Evolutionary conservation across 1,284 basidiomycete species (phyloP), one percentile per base, ranked within the genome.

Genomic region (Leucoagaricus sp.): DNA sequence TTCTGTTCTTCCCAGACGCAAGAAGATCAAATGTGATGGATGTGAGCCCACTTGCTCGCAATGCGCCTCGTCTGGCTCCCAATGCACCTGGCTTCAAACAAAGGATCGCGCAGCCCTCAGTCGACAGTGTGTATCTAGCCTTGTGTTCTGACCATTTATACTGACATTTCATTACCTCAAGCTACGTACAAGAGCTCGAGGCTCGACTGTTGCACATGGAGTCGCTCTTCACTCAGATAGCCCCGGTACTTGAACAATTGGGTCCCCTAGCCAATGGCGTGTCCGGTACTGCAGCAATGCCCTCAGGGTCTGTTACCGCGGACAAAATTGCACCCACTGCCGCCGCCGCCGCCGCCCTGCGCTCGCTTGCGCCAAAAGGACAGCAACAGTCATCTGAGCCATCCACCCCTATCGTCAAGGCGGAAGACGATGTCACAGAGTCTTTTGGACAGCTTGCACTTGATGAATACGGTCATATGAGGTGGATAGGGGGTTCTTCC

Each of bases 401-500:
- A 49, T 57, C 67, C 63, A 55, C 66, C 50, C 51, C 77, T 58
- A 78, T 77, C 59, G 75, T 82, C 68, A 90, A 86, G 75, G 78
- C 82, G 62, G 85, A 82, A 78, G 63, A 86, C 61, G 89, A 91
- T 69, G 80, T 91, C 62, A 84, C 82, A 63, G 90, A 93, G 67
- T 86, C 88, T 25, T 88, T 92, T 66, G 93, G 92, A 19, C 92
- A 94, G 68, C 82, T 94, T 55, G 89, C 91, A 25, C 79, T 93
- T 46, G 93, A 95, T 65, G 93, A 94, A 69, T 87, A 93, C 63
- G 93, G 93, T 21, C 92, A 94, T 71, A 86, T 91, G 76, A 85
- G 93, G 60, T 95, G 93, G 93, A 94, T 95, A 64, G 93, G 93
- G 31, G 89, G 91, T 47, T 94, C 92, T 8, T 94, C 91, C 25